Evolutionary conservation across 169 alveolate species (phyloP).

Genomic region (Toxoplasma gondii): DNA sequence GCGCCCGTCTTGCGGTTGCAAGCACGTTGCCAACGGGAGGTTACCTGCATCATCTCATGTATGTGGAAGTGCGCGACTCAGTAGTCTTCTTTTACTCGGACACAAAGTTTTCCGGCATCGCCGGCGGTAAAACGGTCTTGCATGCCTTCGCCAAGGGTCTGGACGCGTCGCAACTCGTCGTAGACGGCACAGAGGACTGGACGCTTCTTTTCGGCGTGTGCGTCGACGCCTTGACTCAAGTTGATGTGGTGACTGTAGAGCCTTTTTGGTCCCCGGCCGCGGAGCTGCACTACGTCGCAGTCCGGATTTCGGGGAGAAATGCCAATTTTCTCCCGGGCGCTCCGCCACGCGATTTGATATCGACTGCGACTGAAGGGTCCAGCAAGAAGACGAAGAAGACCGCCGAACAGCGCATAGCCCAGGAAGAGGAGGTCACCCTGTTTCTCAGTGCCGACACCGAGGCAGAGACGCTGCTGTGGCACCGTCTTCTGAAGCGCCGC

Average conservation of each 20-base stretch:
- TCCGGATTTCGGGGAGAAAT: neutral
- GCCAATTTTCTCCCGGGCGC: neutral
- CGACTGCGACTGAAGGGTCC: neutral
- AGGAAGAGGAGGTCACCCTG: neutral
- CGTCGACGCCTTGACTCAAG: neutral
- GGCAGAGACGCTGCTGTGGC: conserved; percentile 7
- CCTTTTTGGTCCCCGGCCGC: neutral
- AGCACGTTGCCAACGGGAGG: neutral
- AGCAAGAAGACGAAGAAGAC: neutral
- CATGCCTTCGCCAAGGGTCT: neutral
- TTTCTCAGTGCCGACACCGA: conserved; percentile 16
- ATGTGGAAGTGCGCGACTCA: neutral
- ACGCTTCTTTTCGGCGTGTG: neutral
- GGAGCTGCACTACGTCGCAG: neutral
- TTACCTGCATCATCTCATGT: conserved; percentile 1
- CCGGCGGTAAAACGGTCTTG: neutral
- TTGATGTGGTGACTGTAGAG: neutral
- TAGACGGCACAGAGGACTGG: conserved; percentile 19
- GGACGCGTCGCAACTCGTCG: neutral
- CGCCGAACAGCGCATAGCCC: neutral
- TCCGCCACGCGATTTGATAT: neutral
- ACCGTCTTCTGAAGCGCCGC: conserved; percentile 7
- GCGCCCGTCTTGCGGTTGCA: neutral
- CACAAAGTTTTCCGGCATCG: neutral
- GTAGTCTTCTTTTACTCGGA: neutral